These are phyloP conservation scores for Linum lewisii DNA, from an alignment of 345 rosid species.

Conservation along the genomic window DNA sequence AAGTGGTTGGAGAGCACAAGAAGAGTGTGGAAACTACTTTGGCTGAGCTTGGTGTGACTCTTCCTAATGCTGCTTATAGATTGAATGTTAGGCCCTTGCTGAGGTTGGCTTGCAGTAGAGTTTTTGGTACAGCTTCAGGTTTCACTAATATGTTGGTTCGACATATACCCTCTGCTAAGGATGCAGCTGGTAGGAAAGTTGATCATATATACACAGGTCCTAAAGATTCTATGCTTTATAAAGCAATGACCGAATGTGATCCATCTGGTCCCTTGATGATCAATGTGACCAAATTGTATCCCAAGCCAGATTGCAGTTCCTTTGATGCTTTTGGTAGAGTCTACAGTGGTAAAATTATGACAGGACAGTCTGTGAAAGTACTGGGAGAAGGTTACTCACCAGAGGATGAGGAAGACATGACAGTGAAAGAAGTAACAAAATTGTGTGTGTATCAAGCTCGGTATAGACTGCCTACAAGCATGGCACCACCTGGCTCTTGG, in stretches of 20 bases:
- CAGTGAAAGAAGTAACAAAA: conserved; percentile 85
- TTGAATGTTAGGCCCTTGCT: conserved; percentile 85
- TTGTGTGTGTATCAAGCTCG: conserved; percentile 94
- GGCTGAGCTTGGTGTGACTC: conserved; percentile 89
- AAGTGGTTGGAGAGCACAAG: conserved; percentile 95
- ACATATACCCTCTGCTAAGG: conserved; percentile 93
- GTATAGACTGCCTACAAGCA: conserved; percentile 78
- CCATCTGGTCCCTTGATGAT: conserved; percentile 87
- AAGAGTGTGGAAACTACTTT: conserved; percentile 95
- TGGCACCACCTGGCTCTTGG: conserved; percentile 98
- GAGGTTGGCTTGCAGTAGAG: conserved; percentile 82
- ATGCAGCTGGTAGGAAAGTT: conserved; percentile 69
- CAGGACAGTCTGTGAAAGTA: conserved; percentile 83
- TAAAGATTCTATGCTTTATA: conserved; percentile 52
- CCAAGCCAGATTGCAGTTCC: conserved; percentile 92
- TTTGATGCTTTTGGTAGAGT: conserved; percentile 97
- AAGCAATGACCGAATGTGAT: conserved; percentile 85
- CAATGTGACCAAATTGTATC: conserved; percentile 87
- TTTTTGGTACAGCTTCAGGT: conserved; percentile 93
- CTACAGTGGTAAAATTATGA: conserved; percentile 80
- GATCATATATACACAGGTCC: conserved; percentile 80
- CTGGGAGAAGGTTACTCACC: conserved; percentile 98
- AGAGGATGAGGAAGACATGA: conserved; percentile 93
- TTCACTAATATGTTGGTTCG: conserved; percentile 94
- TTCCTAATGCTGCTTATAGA: conserved; percentile 83